Evolutionary conservation across 371 early-diverging fungal genomes (phyloP).

Genomic region (Umbelopsis sp.): DNA sequence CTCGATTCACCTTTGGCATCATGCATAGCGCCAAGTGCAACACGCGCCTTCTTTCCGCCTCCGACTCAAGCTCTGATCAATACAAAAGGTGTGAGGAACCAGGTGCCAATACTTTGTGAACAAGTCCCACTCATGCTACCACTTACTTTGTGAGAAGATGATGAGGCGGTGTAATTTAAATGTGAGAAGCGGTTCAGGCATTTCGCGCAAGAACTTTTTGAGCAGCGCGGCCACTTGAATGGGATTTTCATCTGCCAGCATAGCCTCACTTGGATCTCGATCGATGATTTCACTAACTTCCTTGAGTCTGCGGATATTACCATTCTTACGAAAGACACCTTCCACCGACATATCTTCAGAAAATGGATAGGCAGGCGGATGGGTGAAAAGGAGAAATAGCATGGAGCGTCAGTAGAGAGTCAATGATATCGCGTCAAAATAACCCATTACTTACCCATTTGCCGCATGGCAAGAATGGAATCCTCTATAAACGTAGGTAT

Average conservation of each 20-base stretch:
- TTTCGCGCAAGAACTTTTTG: slow-evolving; percentile 92
- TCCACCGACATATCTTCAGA: slow-evolving; percentile 86
- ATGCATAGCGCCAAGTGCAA: slow-evolving; percentile 84
- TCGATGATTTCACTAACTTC: slow-evolving; percentile 81
- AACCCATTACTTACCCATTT: slow-evolving; percentile 55
- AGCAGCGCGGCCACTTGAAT: slow-evolving; percentile 94
- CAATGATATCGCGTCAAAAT: too few relatives aligned
- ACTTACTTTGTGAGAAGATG: slow-evolving; percentile 68
- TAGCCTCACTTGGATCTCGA: slow-evolving; percentile 73
- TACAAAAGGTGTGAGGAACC: not conserved
- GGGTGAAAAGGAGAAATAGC: not conserved
- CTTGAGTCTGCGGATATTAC: slow-evolving; percentile 88
- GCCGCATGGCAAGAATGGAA: slow-evolving; percentile 77
- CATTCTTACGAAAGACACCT: slow-evolving; percentile 97
- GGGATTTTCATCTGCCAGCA: slow-evolving; percentile 75
- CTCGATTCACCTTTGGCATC: slow-evolving; percentile 89
- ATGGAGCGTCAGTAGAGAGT: not conserved
- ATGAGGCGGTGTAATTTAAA: slow-evolving; percentile 86
- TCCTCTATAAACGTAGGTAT: slow-evolving; percentile 88
- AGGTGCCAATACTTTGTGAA: not conserved
- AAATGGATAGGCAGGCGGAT: not conserved
- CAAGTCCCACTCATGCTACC: not conserved
- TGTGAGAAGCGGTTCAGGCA: slow-evolving; percentile 96
- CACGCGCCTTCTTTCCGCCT: slow-evolving; percentile 58
- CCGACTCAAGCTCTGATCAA: slow-evolving; percentile 50